These are phyloP conservation scores for Collybia sordida DNA, from an alignment of 768 basidiomycete species.

Conservation along the genomic window DNA sequence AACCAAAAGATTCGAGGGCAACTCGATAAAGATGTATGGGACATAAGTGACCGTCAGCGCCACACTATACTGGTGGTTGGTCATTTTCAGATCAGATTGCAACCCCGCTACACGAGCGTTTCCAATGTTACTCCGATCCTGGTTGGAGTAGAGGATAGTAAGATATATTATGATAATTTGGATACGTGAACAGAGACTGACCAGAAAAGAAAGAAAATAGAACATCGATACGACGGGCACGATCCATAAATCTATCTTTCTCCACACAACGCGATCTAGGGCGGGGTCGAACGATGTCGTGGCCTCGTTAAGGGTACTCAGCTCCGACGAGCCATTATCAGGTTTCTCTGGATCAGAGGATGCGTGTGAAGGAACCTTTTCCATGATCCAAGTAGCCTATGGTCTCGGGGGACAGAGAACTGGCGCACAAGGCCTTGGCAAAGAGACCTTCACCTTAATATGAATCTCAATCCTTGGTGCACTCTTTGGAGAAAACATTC, in stretches of 20 bases:
- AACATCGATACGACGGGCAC: conserved; percentile 34
- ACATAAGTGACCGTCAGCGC: conserved; percentile 47
- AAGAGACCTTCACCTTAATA: no score
- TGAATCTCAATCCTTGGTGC: no score
- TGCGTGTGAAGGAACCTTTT: conserved; percentile 18
- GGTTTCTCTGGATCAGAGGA: conserved; percentile 30
- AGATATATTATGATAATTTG: conserved; percentile 8
- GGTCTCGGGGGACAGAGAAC: background rate
- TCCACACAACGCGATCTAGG: conserved; percentile 32
- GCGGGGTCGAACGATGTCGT: conserved; percentile 18
- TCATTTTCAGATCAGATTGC: conserved; percentile 51
- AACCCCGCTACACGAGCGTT: conserved; percentile 62
- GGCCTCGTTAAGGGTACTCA: conserved; percentile 15
- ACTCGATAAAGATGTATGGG: conserved; percentile 56
- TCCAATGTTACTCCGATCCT: conserved; percentile 56
- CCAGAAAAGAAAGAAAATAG: conserved; percentile 37
- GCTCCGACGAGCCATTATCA: conserved; percentile 17
- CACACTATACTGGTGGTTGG: conserved; percentile 47
- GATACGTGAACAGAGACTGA: conserved; percentile 46
- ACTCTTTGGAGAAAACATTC: no score
- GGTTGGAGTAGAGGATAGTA: background rate
- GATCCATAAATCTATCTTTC: conserved; percentile 36
- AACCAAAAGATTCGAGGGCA: conserved; percentile 60
- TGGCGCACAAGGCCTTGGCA: no score
- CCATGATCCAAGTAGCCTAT: conserved; percentile 11